Percentiles rank a stretch among this genome's conserved stretches.
Evolutionary conservation across 2,329 filamentous ascomycete genomes (phyloP).

Genomic region (Berkeleyomyces rouxiae): DNA sequence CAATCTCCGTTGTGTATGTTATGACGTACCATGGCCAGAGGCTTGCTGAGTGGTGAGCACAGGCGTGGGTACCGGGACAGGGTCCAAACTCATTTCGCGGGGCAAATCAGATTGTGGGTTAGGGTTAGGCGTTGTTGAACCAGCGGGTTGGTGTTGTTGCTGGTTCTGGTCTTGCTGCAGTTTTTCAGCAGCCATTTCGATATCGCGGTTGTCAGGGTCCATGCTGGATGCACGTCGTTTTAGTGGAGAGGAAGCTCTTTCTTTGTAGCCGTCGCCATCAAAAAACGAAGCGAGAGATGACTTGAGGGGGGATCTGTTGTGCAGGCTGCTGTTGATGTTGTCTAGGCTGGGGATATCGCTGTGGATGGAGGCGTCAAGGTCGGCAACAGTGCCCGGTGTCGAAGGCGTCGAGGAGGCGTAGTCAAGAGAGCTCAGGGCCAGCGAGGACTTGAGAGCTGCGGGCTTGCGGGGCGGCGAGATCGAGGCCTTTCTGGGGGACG

Average conservation of each 20-base stretch:
- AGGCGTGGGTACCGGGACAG: constrained; percentile 1
- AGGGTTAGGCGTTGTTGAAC: neutral
- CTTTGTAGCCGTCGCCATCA: constrained; percentile 34
- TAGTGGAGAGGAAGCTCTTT: constrained; percentile 47
- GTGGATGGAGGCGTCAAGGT: constrained; percentile 39
- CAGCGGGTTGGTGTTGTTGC: neutral
- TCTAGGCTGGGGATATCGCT: constrained; percentile 24
- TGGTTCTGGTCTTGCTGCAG: constrained; percentile 7
- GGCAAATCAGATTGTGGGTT: neutral
- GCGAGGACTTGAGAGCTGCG: constrained; percentile 20
- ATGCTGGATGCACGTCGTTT: constrained; percentile 48
- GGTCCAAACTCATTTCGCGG: constrained; percentile 13
- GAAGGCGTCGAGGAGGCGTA: constrained; percentile 39
- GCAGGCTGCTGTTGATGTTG: constrained; percentile 1
- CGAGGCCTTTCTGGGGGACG: constrained; percentile 23
- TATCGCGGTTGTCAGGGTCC: constrained; percentile 30
- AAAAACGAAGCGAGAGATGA: constrained; percentile 41
- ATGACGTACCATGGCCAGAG: constrained; percentile 10
- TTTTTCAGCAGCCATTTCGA: constrained; percentile 14
- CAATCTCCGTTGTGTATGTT: neutral
- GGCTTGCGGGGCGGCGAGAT: constrained; percentile 27
- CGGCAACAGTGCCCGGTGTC: constrained; percentile 37
- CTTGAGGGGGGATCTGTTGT: constrained; percentile 32
- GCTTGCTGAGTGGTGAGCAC: neutral
- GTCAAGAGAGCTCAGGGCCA: constrained; percentile 26